Conservation (phyloP, 164 flowering plant species). For the Chloranthus sessilifolius region DNA sequence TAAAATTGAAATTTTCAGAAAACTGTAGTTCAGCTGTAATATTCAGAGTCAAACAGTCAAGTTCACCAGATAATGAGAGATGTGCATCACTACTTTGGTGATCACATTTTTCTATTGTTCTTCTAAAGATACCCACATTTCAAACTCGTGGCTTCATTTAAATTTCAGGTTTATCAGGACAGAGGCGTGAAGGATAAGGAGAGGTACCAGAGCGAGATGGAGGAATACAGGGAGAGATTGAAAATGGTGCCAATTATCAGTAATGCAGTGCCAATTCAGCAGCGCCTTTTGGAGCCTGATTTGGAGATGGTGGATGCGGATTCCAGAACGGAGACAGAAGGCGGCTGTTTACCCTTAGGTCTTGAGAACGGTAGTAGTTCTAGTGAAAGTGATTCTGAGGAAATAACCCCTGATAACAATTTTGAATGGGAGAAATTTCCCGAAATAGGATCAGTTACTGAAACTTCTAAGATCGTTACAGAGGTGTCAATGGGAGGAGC, state of each 20-base stretch:
- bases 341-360: constrained; percentile 26
- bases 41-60: no score
- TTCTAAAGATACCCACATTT: no score
- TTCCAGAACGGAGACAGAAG: constrained; percentile 29
- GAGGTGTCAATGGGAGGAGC: constrained; percentile 17
- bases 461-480: constrained; percentile 12
- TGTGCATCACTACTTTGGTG: no score
- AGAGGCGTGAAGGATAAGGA: constrained; percentile 81
- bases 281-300: constrained; percentile 33
- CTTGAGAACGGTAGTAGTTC: constrained; percentile 33
- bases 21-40: no score
- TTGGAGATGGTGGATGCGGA: constrained; percentile 27
- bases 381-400: constrained; percentile 37
- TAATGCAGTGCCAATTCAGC: constrained; percentile 60
- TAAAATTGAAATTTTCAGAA: no score
- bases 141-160: no score
- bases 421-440: constrained; percentile 25
- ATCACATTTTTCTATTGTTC: no score
- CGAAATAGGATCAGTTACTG: constrained; percentile 16
- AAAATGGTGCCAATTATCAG: constrained; percentile 40
- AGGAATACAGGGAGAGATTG: constrained; percentile 56
- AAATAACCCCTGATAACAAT: constrained; percentile 24
- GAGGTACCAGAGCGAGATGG: constrained; percentile 80
- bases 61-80: no score
- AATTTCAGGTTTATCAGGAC: constrained; percentile 78